phyloP scores from a whole-genome alignment of 345 rosid species.

The Lumnitzera racemosa region DNA sequence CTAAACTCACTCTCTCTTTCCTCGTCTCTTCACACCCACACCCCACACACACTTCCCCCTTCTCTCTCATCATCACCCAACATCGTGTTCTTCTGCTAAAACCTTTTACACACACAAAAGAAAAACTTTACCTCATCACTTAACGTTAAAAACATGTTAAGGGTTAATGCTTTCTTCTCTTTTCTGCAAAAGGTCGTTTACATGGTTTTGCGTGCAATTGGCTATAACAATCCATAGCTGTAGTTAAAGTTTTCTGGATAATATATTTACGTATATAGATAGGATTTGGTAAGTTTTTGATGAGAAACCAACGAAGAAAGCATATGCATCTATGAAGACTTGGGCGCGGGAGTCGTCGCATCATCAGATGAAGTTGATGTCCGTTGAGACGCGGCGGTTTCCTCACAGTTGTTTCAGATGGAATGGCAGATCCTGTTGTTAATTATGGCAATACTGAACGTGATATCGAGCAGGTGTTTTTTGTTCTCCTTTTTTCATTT shows the following conservation, averaged over 20 bases:
- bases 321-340: conserved; percentile 88
- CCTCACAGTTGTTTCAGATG: conserved; percentile 64
- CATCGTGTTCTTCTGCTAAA: not conserved
- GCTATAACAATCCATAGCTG: too few species aligned
- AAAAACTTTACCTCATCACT: too few species aligned
- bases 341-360: conserved; percentile 49
- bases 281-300: conserved; percentile 3
- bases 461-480: conserved; percentile 69
- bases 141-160: too few species aligned
- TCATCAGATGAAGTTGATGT: conserved; percentile 40
- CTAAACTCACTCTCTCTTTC: conserved; percentile 14
- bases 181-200: too few species aligned
- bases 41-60: too few species aligned
- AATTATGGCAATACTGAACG: conserved; percentile 71
- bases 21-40: not conserved
- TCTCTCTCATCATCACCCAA: not conserved
- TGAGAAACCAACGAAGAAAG: conserved; percentile 16
- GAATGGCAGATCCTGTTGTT: conserved; percentile 94
- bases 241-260: not conserved
- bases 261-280: not conserved
- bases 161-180: too few species aligned
- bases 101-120: too few species aligned
- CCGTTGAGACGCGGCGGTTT: conserved; percentile 23
- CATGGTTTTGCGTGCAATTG: too few species aligned
- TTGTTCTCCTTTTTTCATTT: not conserved